Conservation (phyloP, 352 stramenopile genomes). For the Pythium insidiosum region DNA sequence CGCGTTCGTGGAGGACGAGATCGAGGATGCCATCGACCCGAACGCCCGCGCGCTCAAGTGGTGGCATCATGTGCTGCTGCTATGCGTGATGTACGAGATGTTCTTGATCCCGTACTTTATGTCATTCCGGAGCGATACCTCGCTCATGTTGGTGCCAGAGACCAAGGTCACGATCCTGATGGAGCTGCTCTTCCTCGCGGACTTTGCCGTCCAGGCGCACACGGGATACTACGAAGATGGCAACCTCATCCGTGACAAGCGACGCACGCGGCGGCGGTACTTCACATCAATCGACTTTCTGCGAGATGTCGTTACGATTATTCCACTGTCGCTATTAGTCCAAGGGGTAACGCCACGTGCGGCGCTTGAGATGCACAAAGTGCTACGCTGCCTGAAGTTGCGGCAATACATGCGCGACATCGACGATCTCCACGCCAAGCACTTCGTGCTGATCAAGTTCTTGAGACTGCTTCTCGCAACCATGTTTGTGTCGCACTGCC, state of each 20-base stretch:
- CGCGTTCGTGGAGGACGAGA: conserved; percentile 13
- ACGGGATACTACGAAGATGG: conserved; percentile 53
- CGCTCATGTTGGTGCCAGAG: conserved; percentile 6
- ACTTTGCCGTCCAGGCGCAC: conserved; percentile 48
- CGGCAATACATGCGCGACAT: conserved; percentile 37
- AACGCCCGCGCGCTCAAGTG: conserved; percentile 25
- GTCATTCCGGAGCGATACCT: conserved; percentile 25
- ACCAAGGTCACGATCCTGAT: conserved; percentile 17
- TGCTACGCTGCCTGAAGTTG: conserved; percentile 31
- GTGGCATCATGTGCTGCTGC: conserved; percentile 53
- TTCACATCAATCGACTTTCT: conserved; percentile 34
- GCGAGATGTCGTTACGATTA: conserved; percentile 38
- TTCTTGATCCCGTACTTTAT: conserved; percentile 55
- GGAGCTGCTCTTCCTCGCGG: conserved; percentile 42
- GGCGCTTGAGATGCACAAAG: conserved; percentile 27
- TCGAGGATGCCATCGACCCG: conserved; percentile 40
- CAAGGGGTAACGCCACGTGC: conserved; percentile 3
- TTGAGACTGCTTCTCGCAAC: conserved; percentile 35
- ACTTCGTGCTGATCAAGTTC: conserved; percentile 37
- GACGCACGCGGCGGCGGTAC: conserved; percentile 33
- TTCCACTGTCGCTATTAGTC: conserved; percentile 24
- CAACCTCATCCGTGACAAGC: conserved; percentile 41
- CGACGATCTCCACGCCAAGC: conserved; percentile 53
- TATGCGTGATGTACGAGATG: conserved; percentile 37
- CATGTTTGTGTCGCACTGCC: conserved; percentile 39